Evolutionary conservation across 2,329 filamentous ascomycete genomes (phyloP), one percentile per base, ranked within the genome.

Genomic region (Paraphaeosphaeria sporulosa): DNA sequence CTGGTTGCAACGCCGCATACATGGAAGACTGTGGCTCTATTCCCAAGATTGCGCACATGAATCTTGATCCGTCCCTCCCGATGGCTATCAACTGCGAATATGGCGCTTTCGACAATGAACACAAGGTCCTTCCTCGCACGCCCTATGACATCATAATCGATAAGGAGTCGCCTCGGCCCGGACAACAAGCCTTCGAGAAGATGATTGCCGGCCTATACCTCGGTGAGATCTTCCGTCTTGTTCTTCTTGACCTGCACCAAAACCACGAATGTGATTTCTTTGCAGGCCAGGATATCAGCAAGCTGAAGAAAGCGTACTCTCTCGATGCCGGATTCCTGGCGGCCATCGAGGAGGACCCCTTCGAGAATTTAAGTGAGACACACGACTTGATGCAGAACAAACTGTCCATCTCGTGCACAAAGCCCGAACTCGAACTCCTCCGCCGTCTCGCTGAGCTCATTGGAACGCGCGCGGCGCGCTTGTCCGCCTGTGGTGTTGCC

Each of bases 31-130:
- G 88, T 65, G 93, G 93, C 66, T 92, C 90, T 13, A 93, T 99
- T 66, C 94, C 94, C 66, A 99, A 99, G 85, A 87, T 99, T 57
- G 92, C 91, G 12, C 89, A 97, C 81, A 87, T 96, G 84, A 95
- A 96, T 72, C 86, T 98, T 40, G 91, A 93, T 52, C 84, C 92
- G 0, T 89, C 95, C 63, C 88, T 88, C 62, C 93, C 90, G 49
- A 96, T 98, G 87, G 94, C 93, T 51, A 97, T 98, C 83, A 98
- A 98, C 84, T 97, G 94, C 83, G 94, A 98, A 80, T 98, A 94
- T 87, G 94, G 94, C 64, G 94, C 94, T 36, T 98, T 98, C 74
- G 94, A 98, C 80, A 97, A 97, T 77, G 93, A 96, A 79, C 91
- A 95, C 81, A 85, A 90, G 71, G 90, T 97, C 55, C 89, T 98